A percentile compares a stretch with the other conserved stretches of the same genome.
Conservation (phyloP, 192 early-diverging fungal genomes). For the Haplosporangium gracile region DNA sequence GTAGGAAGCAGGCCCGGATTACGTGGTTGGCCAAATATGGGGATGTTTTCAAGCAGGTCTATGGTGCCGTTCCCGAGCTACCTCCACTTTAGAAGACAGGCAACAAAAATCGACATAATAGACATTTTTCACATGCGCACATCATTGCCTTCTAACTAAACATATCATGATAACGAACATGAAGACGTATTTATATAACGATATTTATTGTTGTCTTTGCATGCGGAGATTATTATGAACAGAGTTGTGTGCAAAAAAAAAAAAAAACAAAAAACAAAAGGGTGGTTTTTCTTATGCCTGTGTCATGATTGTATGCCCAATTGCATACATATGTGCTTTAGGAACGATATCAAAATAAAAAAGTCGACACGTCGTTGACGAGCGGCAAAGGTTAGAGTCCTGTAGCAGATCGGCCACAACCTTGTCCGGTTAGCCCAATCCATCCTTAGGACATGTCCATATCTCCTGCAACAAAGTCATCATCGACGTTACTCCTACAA, state of each 20-base stretch:
- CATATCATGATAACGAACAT: background rate
- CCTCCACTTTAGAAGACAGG: slow-evolving; percentile 27
- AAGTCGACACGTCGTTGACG: too few relatives aligned
- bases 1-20: slow-evolving; percentile 26
- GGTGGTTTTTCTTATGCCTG: background rate
- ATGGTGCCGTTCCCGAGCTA: slow-evolving; percentile 44
- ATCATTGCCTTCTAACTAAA: background rate
- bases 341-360: too few relatives aligned
- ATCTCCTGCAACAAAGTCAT: slow-evolving; percentile 39
- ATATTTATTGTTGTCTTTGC: background rate
- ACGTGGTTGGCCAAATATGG: slow-evolving; percentile 54
- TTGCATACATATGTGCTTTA: too few relatives aligned
- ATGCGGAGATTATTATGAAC: background rate
- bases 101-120: background rate
- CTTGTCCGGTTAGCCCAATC: too few relatives aligned
- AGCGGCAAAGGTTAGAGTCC: too few relatives aligned
- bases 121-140: background rate
- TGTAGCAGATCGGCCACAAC: too few relatives aligned
- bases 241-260: background rate
- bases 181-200: background rate
- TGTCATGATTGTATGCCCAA: too few relatives aligned
- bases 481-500: slow-evolving; percentile 15
- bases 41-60: slow-evolving; percentile 49
- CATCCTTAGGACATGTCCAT: slow-evolving; percentile 34
- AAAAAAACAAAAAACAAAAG: background rate